A percentile compares a stretch with the other conserved stretches of the same genome.
Conservation (phyloP, 768 basidiomycete genomes). For the Cubamyces sp. region DNA sequence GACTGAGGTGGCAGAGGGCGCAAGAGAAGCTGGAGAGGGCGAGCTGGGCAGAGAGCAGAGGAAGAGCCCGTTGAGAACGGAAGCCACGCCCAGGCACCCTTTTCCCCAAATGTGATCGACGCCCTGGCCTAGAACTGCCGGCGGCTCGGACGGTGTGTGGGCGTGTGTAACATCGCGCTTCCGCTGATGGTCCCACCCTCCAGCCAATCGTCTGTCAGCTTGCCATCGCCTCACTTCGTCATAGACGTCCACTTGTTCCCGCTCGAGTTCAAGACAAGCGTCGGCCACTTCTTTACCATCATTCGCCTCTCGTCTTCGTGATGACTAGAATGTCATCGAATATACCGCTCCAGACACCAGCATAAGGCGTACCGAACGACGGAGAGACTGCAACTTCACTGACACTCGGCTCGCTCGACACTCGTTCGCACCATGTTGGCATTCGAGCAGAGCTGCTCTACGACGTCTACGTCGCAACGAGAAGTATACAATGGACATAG, state of each 20-base stretch:
- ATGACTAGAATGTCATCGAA: not conserved
- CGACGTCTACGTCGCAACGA: too few species aligned
- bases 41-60: not conserved
- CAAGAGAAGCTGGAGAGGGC: not conserved
- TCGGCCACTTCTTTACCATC: not conserved
- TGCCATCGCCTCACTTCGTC: not conserved
- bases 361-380: too few species aligned
- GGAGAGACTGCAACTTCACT: too few species aligned
- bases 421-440: too few species aligned
- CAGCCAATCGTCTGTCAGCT: not conserved
- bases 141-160: not conserved
- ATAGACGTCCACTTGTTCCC: not conserved
- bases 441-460: too few species aligned
- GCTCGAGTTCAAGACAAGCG: not conserved
- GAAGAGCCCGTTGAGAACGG: not conserved
- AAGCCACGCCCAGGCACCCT: constrained; percentile 1
- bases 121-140: constrained; percentile 6
- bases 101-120: constrained; percentile 3
- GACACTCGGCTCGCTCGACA: too few species aligned
- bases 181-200: not conserved
- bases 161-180: constrained; percentile 2
- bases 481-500: too few species aligned
- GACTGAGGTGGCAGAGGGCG: constrained; percentile 8
- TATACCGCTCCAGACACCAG: too few species aligned
- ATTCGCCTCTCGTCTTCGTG: not conserved